Percentiles rank a stretch among this genome's conserved stretches.
These are phyloP conservation scores for Leucoagaricus sp. DNA, from an alignment of 1,284 basidiomycete species.

Conservation along the genomic window DNA sequence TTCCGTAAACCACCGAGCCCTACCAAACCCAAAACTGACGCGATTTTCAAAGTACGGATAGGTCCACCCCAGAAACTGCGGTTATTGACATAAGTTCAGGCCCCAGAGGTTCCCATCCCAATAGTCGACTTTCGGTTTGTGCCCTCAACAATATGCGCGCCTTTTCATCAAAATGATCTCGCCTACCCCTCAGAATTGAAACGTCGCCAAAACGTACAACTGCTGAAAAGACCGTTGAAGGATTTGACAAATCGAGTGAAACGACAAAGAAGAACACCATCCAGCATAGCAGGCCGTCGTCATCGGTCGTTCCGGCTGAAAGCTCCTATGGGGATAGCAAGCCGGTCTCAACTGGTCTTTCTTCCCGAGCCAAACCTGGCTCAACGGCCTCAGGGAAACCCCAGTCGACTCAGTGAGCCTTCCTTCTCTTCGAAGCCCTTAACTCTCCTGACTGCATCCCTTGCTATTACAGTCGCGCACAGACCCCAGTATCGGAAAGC, in stretches of 20 bases:
- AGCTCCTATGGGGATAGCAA: not conserved
- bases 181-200: not conserved
- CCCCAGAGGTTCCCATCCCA: slow-evolving; percentile 10
- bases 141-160: not conserved
- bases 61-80: not conserved
- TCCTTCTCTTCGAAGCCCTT: not conserved
- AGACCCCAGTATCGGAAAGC: slow-evolving; percentile 10
- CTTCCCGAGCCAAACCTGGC: slow-evolving; percentile 24
- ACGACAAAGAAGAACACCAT: not conserved
- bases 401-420: slow-evolving; percentile 1
- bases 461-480: slow-evolving; percentile 19
- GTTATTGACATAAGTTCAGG: not conserved
- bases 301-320: not conserved
- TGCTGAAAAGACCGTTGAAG: not conserved
- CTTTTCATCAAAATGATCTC: not conserved
- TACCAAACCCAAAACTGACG: slow-evolving; percentile 1
- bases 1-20: not conserved
- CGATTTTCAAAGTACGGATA: slow-evolving; percentile 8
- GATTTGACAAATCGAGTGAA: not conserved
- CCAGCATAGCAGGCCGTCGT: slow-evolving; percentile 2
- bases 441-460: slow-evolving; percentile 5
- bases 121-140: slow-evolving; percentile 14
- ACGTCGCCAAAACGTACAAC: slow-evolving; percentile 8
- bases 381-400: slow-evolving; percentile 24
- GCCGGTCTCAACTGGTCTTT: not conserved